A percentile compares a stretch with the other conserved stretches of the same genome.
These are phyloP conservation scores for Nannizziopsis arthrosporioides DNA, from an alignment of 2,329 filamentous ascomycete genomes.

Conservation along the genomic window DNA sequence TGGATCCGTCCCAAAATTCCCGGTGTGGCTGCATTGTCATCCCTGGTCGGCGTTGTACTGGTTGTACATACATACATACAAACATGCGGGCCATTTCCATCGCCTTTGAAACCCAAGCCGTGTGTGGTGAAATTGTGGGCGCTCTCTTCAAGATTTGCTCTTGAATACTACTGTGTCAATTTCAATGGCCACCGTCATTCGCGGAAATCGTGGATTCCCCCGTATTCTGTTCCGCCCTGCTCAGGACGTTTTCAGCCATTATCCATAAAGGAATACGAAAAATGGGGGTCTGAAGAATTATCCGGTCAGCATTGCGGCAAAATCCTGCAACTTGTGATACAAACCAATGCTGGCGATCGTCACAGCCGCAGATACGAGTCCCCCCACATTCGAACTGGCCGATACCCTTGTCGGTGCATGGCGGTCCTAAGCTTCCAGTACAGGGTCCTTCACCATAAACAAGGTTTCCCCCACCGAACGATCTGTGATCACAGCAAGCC, in stretches of 20 bases:
- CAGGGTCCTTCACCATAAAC: background rate
- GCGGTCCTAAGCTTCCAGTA: background rate
- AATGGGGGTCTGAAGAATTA: background rate
- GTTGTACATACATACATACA: no score
- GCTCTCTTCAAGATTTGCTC: background rate
- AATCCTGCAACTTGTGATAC: background rate
- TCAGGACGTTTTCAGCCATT: background rate
- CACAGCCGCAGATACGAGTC: background rate
- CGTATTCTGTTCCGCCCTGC: no score
- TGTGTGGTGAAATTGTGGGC: no score
- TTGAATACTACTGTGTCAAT: background rate
- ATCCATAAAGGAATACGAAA: background rate
- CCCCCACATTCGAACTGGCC: background rate
- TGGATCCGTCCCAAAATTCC: background rate
- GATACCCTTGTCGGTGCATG: no score
- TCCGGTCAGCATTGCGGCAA: background rate
- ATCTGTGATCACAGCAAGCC: no score
- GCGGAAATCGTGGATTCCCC: background rate
- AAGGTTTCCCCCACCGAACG: no score
- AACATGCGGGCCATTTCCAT: background rate
- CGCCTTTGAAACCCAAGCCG: background rate
- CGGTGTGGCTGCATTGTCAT: background rate
- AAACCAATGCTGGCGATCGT: background rate
- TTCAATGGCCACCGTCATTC: background rate
- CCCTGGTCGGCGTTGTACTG: background rate